A percentile compares a stretch with the other conserved stretches of the same genome.
Evolutionary conservation across 2,329 filamentous ascomycete genomes (phyloP).

Genomic region (Pyrenochaeta sp.): DNA sequence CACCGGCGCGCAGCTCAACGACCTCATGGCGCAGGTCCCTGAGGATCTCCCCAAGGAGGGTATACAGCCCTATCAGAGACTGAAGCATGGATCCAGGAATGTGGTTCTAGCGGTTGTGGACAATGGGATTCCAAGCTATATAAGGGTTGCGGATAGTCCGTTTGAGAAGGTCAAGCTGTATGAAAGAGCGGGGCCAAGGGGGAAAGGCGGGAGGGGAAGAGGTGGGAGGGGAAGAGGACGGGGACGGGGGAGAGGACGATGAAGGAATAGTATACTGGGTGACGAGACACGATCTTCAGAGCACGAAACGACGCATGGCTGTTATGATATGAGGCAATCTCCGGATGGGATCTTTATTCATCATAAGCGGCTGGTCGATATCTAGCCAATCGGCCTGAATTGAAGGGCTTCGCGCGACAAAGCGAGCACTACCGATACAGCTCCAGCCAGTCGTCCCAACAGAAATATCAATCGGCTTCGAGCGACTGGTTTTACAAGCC

Average conservation of each 20-base stretch:
- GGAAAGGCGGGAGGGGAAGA: slow-evolving; percentile 48
- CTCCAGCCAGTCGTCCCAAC: too few relatives aligned
- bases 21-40: slow-evolving; percentile 76
- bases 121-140: slow-evolving; percentile 86
- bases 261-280: slow-evolving; percentile 9
- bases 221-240: slow-evolving; percentile 47
- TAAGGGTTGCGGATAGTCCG: slow-evolving; percentile 79
- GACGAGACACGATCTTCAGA: too few relatives aligned
- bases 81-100: slow-evolving; percentile 85
- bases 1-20: slow-evolving; percentile 72
- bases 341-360: too few relatives aligned
- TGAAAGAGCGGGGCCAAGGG: slow-evolving; percentile 51
- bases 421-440: too few relatives aligned
- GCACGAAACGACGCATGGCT: too few relatives aligned
- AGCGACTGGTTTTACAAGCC: too few relatives aligned
- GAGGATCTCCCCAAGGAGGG: slow-evolving; percentile 67
- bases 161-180: slow-evolving; percentile 77
- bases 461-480: too few relatives aligned
- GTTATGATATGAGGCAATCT: too few relatives aligned
- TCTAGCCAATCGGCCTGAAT: too few relatives aligned
- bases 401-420: too few relatives aligned
- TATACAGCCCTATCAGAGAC: slow-evolving; percentile 71
- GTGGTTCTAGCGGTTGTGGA: slow-evolving; percentile 89
- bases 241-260: slow-evolving; percentile 51
- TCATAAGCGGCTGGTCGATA: too few relatives aligned